Conservation (phyloP, 2,329 filamentous ascomycete genomes). For the Cladobotryum protrusum region DNA sequence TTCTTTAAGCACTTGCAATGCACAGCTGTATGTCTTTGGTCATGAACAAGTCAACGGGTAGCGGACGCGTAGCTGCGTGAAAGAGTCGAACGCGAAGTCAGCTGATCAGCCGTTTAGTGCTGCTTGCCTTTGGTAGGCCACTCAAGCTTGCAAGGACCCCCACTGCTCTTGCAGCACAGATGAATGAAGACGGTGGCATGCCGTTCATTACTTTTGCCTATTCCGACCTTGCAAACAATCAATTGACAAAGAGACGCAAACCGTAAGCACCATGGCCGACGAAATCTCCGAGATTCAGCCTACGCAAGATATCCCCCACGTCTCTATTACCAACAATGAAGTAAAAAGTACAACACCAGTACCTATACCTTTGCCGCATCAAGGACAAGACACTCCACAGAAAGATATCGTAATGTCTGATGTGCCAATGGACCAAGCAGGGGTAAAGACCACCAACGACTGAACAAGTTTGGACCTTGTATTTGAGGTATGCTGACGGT, state of each 20-base stretch:
- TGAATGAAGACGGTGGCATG: too few species aligned
- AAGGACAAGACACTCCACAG: conserved; percentile 19
- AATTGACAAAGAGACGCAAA: conserved; percentile 4
- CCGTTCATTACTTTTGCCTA: too few species aligned
- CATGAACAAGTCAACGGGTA: conserved; percentile 4
- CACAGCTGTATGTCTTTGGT: not conserved
- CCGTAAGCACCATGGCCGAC: conserved; percentile 23
- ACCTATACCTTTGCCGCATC: conserved; percentile 13
- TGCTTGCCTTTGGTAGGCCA: too few species aligned
- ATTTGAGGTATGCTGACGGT: not conserved
- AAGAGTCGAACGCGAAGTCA: conserved; percentile 31
- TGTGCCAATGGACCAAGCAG: conserved; percentile 33
- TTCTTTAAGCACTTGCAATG: not conserved
- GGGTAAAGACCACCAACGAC: conserved; percentile 24
- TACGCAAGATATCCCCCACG: conserved; percentile 16
- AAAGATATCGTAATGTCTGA: conserved; percentile 41
- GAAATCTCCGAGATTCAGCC: conserved; percentile 19
- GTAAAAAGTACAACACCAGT: conserved; percentile 15
- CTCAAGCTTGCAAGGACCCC: too few species aligned
- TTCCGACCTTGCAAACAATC: not conserved
- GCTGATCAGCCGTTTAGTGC: conserved; percentile 23
- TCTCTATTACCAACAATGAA: conserved; percentile 17
- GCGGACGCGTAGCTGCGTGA: conserved; percentile 11
- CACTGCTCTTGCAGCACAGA: too few species aligned
- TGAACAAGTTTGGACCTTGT: not conserved